A percentile compares a stretch with the other conserved stretches of the same genome.
phyloP scores from a whole-genome alignment of 1,139 yeast species.

The Hansenula lynferdii region DNA sequence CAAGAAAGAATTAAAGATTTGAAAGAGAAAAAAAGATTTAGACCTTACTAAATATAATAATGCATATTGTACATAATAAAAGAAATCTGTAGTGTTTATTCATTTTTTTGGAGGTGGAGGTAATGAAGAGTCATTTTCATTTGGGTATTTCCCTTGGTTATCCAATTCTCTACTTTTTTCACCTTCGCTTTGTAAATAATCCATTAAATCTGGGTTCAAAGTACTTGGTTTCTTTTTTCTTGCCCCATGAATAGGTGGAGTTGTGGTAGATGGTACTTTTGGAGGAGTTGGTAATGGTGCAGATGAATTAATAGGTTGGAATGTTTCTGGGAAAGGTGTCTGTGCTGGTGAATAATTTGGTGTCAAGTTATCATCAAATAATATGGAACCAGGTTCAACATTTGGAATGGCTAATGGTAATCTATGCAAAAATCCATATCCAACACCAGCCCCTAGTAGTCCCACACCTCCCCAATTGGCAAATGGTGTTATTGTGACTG shows the following conservation, averaged over 20 bases:
- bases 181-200: slow-evolving; percentile 32
- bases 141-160: slow-evolving; percentile 10
- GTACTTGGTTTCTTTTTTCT: slow-evolving; percentile 24
- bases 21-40: slow-evolving; percentile 77
- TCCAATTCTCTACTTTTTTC: slow-evolving; percentile 28
- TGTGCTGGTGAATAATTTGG: slow-evolving; percentile 1
- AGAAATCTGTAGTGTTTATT: neutral
- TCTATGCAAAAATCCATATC: slow-evolving; percentile 84
- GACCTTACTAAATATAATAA: slow-evolving; percentile 51
- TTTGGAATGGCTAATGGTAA: slow-evolving; percentile 42
- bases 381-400: slow-evolving; percentile 22
- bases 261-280: neutral
- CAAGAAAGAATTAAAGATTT: slow-evolving; percentile 77
- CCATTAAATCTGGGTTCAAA: slow-evolving; percentile 22
- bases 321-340: slow-evolving; percentile 9
- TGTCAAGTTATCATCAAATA: slow-evolving; percentile 14
- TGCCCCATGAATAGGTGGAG: slow-evolving; percentile 21
- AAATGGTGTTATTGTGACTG: slow-evolving; percentile 72
- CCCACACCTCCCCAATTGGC: slow-evolving; percentile 65
- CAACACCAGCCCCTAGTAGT: slow-evolving; percentile 89
- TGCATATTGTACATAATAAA: neutral
- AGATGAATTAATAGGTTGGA: slow-evolving; percentile 5
- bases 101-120: slow-evolving; percentile 29
- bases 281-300: slow-evolving; percentile 1
- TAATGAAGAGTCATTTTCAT: slow-evolving; percentile 11